These are phyloP conservation scores for Schizosaccharomyces lindneri DNA, from an alignment of 805 yeast genomes.

Conservation along the genomic window DNA sequence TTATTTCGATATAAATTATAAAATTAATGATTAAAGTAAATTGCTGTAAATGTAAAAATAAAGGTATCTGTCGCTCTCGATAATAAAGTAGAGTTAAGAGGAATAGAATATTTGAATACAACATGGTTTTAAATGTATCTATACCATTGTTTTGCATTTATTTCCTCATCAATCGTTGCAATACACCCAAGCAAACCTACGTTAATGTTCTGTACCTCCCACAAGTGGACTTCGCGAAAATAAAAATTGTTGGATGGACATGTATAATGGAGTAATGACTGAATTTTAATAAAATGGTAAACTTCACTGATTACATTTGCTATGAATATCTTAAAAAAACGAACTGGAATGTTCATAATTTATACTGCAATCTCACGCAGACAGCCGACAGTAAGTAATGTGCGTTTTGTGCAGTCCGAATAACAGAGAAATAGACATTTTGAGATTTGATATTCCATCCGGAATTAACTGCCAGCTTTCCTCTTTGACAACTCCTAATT, in stretches of 20 bases:
- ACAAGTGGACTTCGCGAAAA: too few relatives aligned
- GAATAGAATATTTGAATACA: too few relatives aligned
- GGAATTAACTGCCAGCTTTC: not conserved
- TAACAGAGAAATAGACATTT: not conserved
- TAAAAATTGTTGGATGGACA: not conserved
- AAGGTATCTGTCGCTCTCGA: too few relatives aligned
- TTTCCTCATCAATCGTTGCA: too few relatives aligned
- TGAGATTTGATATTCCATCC: not conserved
- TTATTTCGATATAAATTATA: too few relatives aligned
- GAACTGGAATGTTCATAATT: not conserved
- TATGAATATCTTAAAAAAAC: not conserved
- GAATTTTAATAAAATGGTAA: not conserved
- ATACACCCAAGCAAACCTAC: too few relatives aligned
- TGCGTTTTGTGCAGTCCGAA: not conserved
- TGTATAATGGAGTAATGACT: not conserved
- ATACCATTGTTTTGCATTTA: too few relatives aligned
- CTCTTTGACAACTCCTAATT: not conserved
- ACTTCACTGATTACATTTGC: not conserved
- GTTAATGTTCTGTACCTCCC: too few relatives aligned
- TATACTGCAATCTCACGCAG: not conserved
- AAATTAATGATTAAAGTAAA: too few relatives aligned
- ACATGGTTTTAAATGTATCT: too few relatives aligned
- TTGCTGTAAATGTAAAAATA: too few relatives aligned
- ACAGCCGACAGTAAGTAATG: not conserved
- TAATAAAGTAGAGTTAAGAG: too few relatives aligned